A percentile compares a stretch with the other conserved stretches of the same genome.
phyloP scores from a whole-genome alignment of 768 basidiomycete species.

The Plicaturopsis crispa region DNA sequence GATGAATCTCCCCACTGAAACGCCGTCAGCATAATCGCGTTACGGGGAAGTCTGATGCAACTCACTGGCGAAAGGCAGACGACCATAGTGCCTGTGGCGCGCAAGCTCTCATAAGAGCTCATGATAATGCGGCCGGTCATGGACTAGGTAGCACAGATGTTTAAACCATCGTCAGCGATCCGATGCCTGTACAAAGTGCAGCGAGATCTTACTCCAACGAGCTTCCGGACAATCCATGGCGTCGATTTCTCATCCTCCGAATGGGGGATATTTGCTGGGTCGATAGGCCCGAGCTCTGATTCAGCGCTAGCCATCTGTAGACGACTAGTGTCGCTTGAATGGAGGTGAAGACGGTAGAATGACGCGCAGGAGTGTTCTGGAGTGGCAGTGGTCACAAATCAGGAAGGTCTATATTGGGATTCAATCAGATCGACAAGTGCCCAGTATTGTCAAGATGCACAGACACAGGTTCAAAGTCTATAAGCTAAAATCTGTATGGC shows the following conservation, averaged over 20 bases:
- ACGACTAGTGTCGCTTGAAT: too few relatives aligned
- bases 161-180: conserved; percentile 1
- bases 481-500: too few relatives aligned
- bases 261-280: conserved; percentile 26
- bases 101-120: conserved; percentile 56
- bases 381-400: too few relatives aligned
- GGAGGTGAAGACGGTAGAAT: too few relatives aligned
- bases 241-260: conserved; percentile 47
- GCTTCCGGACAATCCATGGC: conserved; percentile 58
- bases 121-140: conserved; percentile 57
- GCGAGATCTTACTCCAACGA: conserved; percentile 49
- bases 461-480: too few relatives aligned
- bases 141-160: conserved; percentile 26
- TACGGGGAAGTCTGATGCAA: conserved; percentile 4
- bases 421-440: too few relatives aligned
- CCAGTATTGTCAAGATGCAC: too few relatives aligned
- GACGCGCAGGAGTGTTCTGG: too few relatives aligned
- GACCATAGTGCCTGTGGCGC: conserved; percentile 50
- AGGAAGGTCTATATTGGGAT: too few relatives aligned
- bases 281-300: conserved; percentile 40
- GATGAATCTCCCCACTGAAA: conserved; percentile 58
- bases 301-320: conserved; percentile 11
- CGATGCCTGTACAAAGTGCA: conserved; percentile 2
- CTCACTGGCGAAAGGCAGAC: conserved; percentile 56
- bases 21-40: conserved; percentile 1